phyloP scores from a whole-genome alignment of 2,329 filamentous ascomycete species.

The Botrytis fragariae region DNA sequence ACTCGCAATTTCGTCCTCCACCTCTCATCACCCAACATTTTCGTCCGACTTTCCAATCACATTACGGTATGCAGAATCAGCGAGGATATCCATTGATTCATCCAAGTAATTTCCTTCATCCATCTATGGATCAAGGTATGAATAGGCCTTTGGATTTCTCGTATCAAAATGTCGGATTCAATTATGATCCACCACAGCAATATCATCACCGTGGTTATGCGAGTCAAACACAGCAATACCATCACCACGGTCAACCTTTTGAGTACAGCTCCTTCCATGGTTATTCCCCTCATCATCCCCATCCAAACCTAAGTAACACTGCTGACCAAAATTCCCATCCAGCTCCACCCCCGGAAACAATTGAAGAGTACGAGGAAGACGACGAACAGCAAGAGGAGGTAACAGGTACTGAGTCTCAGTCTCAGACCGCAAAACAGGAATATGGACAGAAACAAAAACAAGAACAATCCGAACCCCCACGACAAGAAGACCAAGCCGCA shows the following conservation, averaged over 20 bases:
- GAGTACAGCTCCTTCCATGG: conserved; percentile 2
- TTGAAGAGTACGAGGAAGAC: background rate
- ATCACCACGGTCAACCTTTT: background rate
- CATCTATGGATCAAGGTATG: background rate
- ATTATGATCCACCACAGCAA: background rate
- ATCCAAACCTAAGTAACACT: background rate
- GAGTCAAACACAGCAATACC: background rate
- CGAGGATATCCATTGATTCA: background rate
- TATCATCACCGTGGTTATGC: background rate
- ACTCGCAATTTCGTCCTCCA: background rate
- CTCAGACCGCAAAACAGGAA: background rate
- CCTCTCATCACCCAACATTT: background rate
- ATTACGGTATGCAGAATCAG: background rate
- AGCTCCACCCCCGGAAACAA: background rate
- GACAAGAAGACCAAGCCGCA: background rate
- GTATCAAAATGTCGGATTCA: background rate
- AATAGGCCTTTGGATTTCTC: background rate
- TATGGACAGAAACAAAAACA: background rate
- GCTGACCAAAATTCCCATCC: background rate
- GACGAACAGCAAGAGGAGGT: conserved; percentile 8
- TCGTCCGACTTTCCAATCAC: background rate
- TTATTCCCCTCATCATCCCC: background rate
- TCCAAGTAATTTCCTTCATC: background rate
- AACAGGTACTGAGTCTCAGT: background rate
- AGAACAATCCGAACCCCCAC: background rate